Evolutionary conservation across 805 yeast genomes (phyloP), one percentile per base, ranked within the genome.

Genomic region (Cyberlindnera bimundalis): DNA sequence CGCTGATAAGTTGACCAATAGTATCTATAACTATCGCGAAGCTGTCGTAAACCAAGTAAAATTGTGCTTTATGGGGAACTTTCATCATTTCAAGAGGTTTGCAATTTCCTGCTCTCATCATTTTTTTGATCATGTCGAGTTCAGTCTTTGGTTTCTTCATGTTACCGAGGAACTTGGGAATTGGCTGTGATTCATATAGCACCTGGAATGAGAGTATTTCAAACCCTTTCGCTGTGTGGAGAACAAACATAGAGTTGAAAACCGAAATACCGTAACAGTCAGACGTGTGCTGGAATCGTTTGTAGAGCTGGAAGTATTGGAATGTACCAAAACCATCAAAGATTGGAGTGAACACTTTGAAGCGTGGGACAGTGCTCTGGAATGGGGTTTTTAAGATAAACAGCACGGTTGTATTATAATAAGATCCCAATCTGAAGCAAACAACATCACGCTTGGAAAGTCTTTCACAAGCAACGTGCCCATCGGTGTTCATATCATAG

Each of bases 341-440:
- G 28, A 71, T 70, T 19, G 79, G 81, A 44, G 66, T 68, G 56
- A 75, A 72, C 43, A 76, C 83, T 62, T 73, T 82, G 70, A 77
- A 81, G 60, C 52, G 65, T 51, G 59, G 62, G 47, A 44, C 60
- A 37, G 53, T 59, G 26, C 74, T 68, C 19, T 47, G 51, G 37
- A 59, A 62, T 53, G 68, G 62, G 39, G 66, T 70, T 54, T 74
- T 77, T 61, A 79, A 76, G 59, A 70, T 74, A 53, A 72, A 76
- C 42, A 81, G 60, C 71, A 76, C 69, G 30, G 68, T 76, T 47
- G 77, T 69, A 59, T 77, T 79, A 43, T 79, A 71, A 56, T 89
- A 87, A 23, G 70, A 74, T 0, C 93, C 96, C 45, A 84, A 65
- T 35, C 73, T 74, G 62, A 85, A 89, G 47, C 74, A 79, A 2